phyloP scores from a whole-genome alignment of 2,329 filamentous ascomycete genomes.

The Lachnellula arida region DNA sequence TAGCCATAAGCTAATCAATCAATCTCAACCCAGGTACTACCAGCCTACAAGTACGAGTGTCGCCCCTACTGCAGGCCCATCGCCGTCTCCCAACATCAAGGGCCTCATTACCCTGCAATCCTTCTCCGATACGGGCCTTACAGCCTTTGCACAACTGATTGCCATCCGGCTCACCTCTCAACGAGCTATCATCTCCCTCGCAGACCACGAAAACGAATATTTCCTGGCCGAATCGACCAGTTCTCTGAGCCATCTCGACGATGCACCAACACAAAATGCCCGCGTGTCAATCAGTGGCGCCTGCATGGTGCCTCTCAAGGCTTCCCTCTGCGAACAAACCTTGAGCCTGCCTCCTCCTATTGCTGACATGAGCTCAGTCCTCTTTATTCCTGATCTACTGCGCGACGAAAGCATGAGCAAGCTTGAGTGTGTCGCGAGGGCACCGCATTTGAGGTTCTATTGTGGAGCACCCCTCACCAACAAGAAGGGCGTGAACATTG shows the following conservation, averaged over 20 bases:
- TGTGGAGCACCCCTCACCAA: slow-evolving; percentile 25
- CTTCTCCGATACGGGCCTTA: slow-evolving; percentile 40
- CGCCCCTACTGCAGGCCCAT: too few relatives aligned
- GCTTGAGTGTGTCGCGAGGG: slow-evolving; percentile 19
- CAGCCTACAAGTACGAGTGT: too few relatives aligned
- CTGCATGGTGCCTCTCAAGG: slow-evolving; percentile 10
- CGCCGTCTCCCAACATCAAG: not conserved
- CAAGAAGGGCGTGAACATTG: slow-evolving; percentile 24
- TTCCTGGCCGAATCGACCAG: slow-evolving; percentile 40
- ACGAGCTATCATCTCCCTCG: slow-evolving; percentile 41
- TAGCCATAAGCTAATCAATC: too few relatives aligned
- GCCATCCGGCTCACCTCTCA: slow-evolving; percentile 43
- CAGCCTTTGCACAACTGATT: slow-evolving; percentile 44
- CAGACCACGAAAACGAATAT: slow-evolving; percentile 24
- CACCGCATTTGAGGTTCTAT: slow-evolving; percentile 23
- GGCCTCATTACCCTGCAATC: not conserved
- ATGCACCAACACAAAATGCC: slow-evolving; percentile 17
- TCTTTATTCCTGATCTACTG: slow-evolving; percentile 18
- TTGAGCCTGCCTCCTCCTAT: slow-evolving; percentile 10
- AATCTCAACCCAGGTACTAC: too few relatives aligned
- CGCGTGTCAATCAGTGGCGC: slow-evolving; percentile 19
- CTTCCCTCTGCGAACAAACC: slow-evolving; percentile 27
- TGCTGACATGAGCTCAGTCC: slow-evolving; percentile 14
- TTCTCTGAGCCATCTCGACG: slow-evolving; percentile 32
- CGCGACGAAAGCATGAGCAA: slow-evolving; percentile 14